Conservation (phyloP, 208 protist species). For the Leishmania braziliensis region DNA sequence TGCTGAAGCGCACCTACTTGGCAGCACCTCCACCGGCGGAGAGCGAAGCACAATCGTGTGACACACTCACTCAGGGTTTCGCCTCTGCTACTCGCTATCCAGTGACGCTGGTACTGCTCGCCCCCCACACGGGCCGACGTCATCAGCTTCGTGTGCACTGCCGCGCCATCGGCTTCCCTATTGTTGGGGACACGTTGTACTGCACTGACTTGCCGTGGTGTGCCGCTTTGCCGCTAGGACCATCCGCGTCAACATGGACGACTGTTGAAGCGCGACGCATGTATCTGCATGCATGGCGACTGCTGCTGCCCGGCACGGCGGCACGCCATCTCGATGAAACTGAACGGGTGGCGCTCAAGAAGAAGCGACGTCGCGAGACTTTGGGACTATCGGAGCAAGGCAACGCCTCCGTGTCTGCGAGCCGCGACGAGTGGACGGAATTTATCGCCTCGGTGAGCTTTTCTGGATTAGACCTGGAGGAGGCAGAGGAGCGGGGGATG, state of each 20-base stretch:
- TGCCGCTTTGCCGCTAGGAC: neutral
- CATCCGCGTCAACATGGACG: neutral
- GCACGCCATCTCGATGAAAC: conserved; percentile 21
- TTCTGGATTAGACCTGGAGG: conserved; percentile 4
- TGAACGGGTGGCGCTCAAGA: conserved; percentile 56
- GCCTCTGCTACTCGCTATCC: conserved; percentile 28
- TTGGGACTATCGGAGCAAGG: conserved; percentile 33
- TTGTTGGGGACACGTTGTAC: conserved; percentile 86
- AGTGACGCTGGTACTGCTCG: conserved; percentile 62
- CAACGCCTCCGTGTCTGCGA: conserved; percentile 7
- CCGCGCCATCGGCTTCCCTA: conserved; percentile 75
- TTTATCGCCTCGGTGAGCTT: conserved; percentile 36
- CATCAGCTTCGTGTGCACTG: conserved; percentile 92
- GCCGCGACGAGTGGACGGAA: conserved; percentile 39
- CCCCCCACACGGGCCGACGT: conserved; percentile 73
- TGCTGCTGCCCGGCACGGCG: conserved; percentile 47
- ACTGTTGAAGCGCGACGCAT: conserved; percentile 48
- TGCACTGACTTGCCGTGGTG: conserved; percentile 19
- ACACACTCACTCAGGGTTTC: conserved; percentile 16
- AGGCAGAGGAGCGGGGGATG: neutral
- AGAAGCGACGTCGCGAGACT: conserved; percentile 57
- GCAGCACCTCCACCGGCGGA: conserved; percentile 1
- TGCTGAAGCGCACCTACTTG: conserved; percentile 23
- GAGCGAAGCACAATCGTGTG: conserved; percentile 17
- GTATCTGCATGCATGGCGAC: conserved; percentile 79